phyloP scores from a whole-genome alignment of 441 rosid species.

The Croton setiger region DNA sequence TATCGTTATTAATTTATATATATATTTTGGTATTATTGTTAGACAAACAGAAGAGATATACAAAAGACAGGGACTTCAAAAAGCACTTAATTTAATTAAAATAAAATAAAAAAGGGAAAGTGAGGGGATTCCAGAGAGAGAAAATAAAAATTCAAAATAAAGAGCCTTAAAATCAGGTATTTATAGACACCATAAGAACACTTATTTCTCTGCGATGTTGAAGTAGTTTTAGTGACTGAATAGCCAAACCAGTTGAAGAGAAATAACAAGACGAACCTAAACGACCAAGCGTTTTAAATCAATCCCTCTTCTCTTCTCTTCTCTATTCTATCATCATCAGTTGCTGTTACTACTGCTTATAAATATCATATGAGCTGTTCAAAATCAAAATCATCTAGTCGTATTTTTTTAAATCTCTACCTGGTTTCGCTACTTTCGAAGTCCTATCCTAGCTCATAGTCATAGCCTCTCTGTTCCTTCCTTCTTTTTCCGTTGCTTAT shows the following conservation, averaged over 20 bases:
- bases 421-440: constrained; percentile 20
- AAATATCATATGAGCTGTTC: background rate
- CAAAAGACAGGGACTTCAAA: constrained; percentile 30
- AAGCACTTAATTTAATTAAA: constrained; percentile 23
- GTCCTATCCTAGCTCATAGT: constrained; percentile 4
- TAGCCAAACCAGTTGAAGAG: background rate
- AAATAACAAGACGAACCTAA: constrained; percentile 7
- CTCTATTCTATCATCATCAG: no score
- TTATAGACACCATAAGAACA: constrained; percentile 27
- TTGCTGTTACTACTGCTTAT: background rate
- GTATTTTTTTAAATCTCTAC: background rate
- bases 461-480: constrained; percentile 19
- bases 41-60: constrained; percentile 8
- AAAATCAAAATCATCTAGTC: constrained; percentile 1
- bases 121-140: constrained; percentile 29
- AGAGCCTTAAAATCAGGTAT: constrained; percentile 31
- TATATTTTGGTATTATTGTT: background rate
- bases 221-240: background rate
- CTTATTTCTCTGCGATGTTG: constrained; percentile 22
- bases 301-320: no score
- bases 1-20: background rate
- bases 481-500: constrained; percentile 22
- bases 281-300: background rate
- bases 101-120: background rate
- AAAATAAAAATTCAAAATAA: background rate